These are phyloP conservation scores for Cladophialophora bantiana DNA, from an alignment of 2,329 filamentous ascomycete species.

Conservation along the genomic window DNA sequence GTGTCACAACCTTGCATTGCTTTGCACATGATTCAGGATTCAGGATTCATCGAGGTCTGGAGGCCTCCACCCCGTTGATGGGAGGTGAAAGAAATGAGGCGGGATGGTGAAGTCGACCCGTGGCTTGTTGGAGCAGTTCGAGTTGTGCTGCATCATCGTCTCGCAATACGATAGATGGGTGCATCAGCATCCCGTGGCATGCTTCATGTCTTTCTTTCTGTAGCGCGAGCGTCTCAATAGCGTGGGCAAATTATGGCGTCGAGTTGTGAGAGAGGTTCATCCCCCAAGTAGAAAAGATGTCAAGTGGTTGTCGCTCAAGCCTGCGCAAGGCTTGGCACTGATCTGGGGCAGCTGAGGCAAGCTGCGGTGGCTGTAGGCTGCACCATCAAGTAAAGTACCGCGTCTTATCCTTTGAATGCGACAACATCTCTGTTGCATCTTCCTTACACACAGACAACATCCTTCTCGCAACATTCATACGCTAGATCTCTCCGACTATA, in stretches of 20 bases:
- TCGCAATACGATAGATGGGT: not conserved
- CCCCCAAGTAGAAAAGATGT: not conserved
- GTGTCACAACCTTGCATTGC: not conserved
- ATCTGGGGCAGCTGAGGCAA: conserved; percentile 1
- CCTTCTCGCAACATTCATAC: not conserved
- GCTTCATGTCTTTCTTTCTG: not conserved
- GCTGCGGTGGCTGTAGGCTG: not conserved
- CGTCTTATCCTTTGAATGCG: not conserved
- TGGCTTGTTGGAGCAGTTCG: not conserved
- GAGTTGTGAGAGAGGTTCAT: not conserved
- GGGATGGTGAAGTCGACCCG: not conserved
- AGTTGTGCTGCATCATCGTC: not conserved
- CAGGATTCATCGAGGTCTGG: not conserved
- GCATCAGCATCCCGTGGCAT: not conserved
- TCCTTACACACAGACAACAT: not conserved
- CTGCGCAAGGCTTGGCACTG: not conserved
- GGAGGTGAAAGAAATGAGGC: not conserved
- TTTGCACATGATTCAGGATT: not conserved
- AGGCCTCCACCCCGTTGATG: not conserved
- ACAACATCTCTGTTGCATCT: not conserved
- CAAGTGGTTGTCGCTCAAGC: not conserved
- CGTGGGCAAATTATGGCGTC: not conserved
- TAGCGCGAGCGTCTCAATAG: not conserved
- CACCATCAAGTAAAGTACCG: not conserved
- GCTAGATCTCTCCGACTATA: not conserved